A percentile compares a stretch with the other conserved stretches of the same genome.
These are phyloP conservation scores for Candida endomychidarum DNA, from an alignment of 805 yeast genomes.

Conservation along the genomic window DNA sequence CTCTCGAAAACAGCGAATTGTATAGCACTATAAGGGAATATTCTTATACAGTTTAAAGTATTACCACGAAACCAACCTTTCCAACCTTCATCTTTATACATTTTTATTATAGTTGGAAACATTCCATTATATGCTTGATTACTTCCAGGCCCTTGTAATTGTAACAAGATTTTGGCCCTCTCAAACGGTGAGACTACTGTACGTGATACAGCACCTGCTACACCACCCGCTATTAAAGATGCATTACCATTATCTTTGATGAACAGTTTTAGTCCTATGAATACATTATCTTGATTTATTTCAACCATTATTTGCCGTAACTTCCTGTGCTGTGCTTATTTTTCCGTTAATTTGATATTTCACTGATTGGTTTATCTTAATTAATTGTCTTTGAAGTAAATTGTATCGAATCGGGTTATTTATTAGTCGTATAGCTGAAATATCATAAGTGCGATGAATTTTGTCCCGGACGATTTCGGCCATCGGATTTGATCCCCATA, in stretches of 20 bases:
- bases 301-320: background rate
- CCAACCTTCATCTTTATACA: slow-evolving; percentile 91
- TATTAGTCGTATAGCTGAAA: no score
- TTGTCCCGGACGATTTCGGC: no score
- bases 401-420: no score
- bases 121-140: slow-evolving; percentile 63
- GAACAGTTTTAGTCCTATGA: slow-evolving; percentile 8
- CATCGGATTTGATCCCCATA: no score
- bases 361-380: background rate
- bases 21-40: slow-evolving; percentile 92
- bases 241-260: slow-evolving; percentile 54
- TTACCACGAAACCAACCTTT: slow-evolving; percentile 89
- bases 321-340: no score
- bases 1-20: slow-evolving; percentile 85
- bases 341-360: no score
- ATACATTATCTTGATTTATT: background rate
- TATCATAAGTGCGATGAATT: no score
- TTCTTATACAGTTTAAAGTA: slow-evolving; percentile 83
- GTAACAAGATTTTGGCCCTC: slow-evolving; percentile 87
- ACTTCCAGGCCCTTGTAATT: slow-evolving; percentile 71
- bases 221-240: slow-evolving; percentile 70
- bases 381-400: background rate
- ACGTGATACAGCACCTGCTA: slow-evolving; percentile 78
- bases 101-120: slow-evolving; percentile 67
- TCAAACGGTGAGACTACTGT: slow-evolving; percentile 95